Percentiles rank a stretch among this genome's conserved stretches.
These are phyloP conservation scores for Euryodendron excelsum DNA, from an alignment of 148 eudicot species.

Conservation along the genomic window DNA sequence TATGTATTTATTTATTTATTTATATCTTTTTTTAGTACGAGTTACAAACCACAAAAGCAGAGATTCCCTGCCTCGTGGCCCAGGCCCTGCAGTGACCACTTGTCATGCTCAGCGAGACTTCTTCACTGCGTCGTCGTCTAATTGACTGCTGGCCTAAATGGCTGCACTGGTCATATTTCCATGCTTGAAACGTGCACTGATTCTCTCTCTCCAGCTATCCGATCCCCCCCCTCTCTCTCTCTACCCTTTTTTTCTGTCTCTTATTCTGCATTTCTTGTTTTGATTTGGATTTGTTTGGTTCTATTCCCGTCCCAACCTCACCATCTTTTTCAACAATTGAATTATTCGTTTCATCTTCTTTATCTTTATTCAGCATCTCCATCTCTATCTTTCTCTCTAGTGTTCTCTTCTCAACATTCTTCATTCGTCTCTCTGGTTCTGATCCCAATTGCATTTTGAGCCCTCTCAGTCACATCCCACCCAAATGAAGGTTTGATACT, in stretches of 20 bases:
- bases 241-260: constrained; percentile 8
- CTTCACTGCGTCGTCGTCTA: neutral
- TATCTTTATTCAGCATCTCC: neutral
- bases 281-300: constrained; percentile 16
- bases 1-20: neutral
- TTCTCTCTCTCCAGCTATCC: neutral
- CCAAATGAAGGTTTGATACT: constrained; percentile 25
- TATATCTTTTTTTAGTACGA: neutral
- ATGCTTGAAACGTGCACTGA: neutral
- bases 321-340: constrained; percentile 6
- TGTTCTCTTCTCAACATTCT: neutral
- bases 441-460: constrained; percentile 5
- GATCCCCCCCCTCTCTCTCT: neutral
- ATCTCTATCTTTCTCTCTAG: neutral
- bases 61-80: constrained; percentile 10
- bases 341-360: constrained; percentile 15
- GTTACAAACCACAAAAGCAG: neutral
- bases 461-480: neutral
- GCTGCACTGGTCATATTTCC: neutral
- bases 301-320: neutral
- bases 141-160: neutral
- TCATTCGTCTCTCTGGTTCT: neutral
- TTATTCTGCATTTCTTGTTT: constrained; percentile 18
- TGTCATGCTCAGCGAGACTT: neutral
- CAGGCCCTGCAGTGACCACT: neutral